phyloP scores from a whole-genome alignment of 1,284 basidiomycete genomes.

The Gymnopus androsaceus region DNA sequence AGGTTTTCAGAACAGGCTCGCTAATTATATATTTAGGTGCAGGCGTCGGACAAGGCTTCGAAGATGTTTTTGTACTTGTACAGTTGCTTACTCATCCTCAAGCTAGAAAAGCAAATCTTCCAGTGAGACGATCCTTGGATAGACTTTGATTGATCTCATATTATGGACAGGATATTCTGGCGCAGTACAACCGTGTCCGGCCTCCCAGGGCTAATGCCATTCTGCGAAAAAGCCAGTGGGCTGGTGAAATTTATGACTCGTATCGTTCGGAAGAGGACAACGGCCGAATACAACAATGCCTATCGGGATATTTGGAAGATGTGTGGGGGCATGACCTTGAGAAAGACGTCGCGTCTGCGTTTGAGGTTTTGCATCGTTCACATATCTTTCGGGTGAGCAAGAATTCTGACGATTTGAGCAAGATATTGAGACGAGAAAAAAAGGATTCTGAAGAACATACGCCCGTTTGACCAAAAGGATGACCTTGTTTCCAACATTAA shows the following conservation, averaged over 20 bases:
- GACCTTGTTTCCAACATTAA: no score
- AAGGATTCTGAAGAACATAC: no score
- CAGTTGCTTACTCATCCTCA: slow-evolving; percentile 49
- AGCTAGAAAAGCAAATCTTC: slow-evolving; percentile 45
- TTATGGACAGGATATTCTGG: slow-evolving; percentile 43
- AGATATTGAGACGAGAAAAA: no score
- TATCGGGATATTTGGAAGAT: slow-evolving; percentile 44
- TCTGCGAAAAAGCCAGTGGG: slow-evolving; percentile 36
- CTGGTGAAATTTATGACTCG: slow-evolving; percentile 44
- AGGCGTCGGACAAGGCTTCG: slow-evolving; percentile 68
- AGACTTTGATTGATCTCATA: background rate
- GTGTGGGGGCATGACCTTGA: slow-evolving; percentile 52
- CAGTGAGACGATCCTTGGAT: slow-evolving; percentile 36
- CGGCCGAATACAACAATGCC: slow-evolving; percentile 31
- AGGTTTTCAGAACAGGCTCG: background rate
- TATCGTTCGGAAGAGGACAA: slow-evolving; percentile 31
- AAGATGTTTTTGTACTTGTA: slow-evolving; percentile 56
- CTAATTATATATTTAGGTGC: slow-evolving; percentile 38
- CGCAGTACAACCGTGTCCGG: slow-evolving; percentile 45
- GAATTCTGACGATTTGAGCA: no score
- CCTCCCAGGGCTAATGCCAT: slow-evolving; percentile 50
- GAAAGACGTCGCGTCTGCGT: slow-evolving; percentile 33
- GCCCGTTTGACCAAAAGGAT: no score
- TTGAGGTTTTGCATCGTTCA: slow-evolving; percentile 23
- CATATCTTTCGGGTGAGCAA: slow-evolving; percentile 8